phyloP scores from a whole-genome alignment of 148 eudicot genomes.

The Camellia japonica region DNA sequence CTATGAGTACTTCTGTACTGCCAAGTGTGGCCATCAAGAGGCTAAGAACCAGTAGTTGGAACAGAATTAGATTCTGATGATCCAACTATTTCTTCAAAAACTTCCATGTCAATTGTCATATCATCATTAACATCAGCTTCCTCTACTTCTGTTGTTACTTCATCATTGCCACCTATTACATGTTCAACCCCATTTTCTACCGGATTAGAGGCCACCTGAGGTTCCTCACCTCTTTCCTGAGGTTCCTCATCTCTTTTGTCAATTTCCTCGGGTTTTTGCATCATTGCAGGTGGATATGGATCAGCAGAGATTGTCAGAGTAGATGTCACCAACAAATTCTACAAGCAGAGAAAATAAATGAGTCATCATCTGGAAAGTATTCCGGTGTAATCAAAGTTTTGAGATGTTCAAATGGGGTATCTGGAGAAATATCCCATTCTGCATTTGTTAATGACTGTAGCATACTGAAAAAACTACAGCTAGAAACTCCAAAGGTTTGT shows the following conservation, averaged over 20 bases:
- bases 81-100: slow-evolving; percentile 48
- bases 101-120: slow-evolving; percentile 54
- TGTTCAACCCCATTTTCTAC: slow-evolving; percentile 55
- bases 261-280: slow-evolving; percentile 34
- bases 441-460: too few relatives aligned
- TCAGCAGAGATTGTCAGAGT: slow-evolving; percentile 56
- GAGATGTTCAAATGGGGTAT: not conserved
- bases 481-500: too few relatives aligned
- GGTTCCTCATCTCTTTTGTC: slow-evolving; percentile 26
- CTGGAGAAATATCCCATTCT: too few relatives aligned
- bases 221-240: slow-evolving; percentile 17
- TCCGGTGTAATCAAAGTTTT: too few relatives aligned
- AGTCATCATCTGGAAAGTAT: too few relatives aligned
- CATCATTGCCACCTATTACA: slow-evolving; percentile 44
- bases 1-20: not conserved
- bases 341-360: slow-evolving; percentile 10
- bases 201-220: slow-evolving; percentile 24
- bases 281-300: slow-evolving; percentile 40
- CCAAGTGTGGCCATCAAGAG: not conserved
- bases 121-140: slow-evolving; percentile 42
- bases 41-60: slow-evolving; percentile 32
- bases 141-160: slow-evolving; percentile 62
- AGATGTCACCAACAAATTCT: slow-evolving; percentile 82
- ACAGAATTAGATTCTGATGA: slow-evolving; percentile 42
- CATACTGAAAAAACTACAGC: too few relatives aligned